Conservation (phyloP, 2,329 filamentous ascomycete genomes). For the Hypoxylon sp. region DNA sequence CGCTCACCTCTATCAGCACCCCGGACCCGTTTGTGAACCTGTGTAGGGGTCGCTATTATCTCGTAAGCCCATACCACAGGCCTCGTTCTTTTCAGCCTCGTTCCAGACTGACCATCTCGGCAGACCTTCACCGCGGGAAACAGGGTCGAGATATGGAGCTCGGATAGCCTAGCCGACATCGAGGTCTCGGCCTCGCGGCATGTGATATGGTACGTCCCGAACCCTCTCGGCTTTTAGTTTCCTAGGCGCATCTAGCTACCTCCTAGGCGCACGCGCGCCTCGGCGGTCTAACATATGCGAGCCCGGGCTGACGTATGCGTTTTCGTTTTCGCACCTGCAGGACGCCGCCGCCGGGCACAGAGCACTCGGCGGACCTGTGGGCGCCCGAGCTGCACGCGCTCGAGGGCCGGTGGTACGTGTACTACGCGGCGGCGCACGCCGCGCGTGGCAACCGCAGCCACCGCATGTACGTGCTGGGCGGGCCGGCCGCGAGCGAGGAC, state of each 20-base stretch:
- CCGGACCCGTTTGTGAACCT: conserved; percentile 45
- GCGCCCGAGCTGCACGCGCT: conserved; percentile 46
- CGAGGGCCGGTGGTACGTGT: conserved; percentile 46
- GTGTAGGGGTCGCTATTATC: conserved; percentile 39
- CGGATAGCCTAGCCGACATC: conserved; percentile 41
- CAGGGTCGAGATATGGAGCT: conserved; percentile 46
- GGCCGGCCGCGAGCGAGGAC: conserved; percentile 39
- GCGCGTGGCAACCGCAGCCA: conserved; percentile 44
- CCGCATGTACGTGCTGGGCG: conserved; percentile 46
- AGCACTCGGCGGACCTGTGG: conserved; percentile 46
- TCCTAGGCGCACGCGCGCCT: no score
- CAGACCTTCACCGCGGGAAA: conserved; percentile 46
- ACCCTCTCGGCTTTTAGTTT: neutral
- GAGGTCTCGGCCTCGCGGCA: conserved; percentile 37
- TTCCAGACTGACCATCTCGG: conserved; percentile 19
- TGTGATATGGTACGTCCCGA: conserved; percentile 43
- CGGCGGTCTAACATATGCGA: no score
- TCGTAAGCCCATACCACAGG: no score
- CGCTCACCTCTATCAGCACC: conserved; percentile 43
- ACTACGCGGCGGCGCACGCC: conserved; percentile 44
- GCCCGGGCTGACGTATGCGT: no score
- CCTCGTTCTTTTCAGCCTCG: no score
- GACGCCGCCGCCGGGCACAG: conserved; percentile 43
- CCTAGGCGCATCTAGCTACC: no score
- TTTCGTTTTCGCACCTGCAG: no score